Evolutionary conservation across 345 rosid species (phyloP), one percentile per base, ranked within the genome.

Genomic region (Syzygium jambos): DNA sequence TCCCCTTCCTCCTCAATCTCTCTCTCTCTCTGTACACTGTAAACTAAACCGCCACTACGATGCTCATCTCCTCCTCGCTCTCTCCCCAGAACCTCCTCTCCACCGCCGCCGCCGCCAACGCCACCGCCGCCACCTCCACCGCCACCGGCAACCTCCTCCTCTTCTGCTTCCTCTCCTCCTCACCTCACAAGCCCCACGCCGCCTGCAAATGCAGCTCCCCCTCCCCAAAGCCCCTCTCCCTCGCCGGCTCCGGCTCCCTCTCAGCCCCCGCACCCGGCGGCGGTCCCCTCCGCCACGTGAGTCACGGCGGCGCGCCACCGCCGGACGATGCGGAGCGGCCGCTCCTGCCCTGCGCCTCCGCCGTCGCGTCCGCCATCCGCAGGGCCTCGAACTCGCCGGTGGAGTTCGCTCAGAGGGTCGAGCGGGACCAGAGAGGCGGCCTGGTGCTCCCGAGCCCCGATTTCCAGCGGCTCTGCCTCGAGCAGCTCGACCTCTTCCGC

Each of bases 401-500:
- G 12, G 96, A 96, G 87, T 97, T 97, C 89, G 89, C 91, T 21
- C 98, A 95, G 88, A 88, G 77, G 73, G 90, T 96, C 85, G 98
- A 96, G 88, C 88, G 92, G 84, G 94, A 92, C 85, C 93, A 92
- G 86, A 90, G 77, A 59, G 85, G 89, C 73, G 93, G 96, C 86
- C 87, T 94, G 87, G 93, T 97, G 82, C 91, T 96, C 13, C 98
- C 98, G 4, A 95, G 95, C 86, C 94, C 94, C 3, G 99, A 97
- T 65, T 97, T 97, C 84, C 98, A 93, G 83, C 91, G 94, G 30
- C 98, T 97, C 55, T 96, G 98, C 87, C 88, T 92, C 68, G 96
- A 96, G 88, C 98, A 96, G 61, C 90, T 97, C 51, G 94, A 95
- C 91, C 95, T 97, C 85, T 97, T 97, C 85, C 97, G 95, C 84